Base-by-base conservation (phyloP, 257 asterid genomes). In the Apocynum venetum region DNA sequence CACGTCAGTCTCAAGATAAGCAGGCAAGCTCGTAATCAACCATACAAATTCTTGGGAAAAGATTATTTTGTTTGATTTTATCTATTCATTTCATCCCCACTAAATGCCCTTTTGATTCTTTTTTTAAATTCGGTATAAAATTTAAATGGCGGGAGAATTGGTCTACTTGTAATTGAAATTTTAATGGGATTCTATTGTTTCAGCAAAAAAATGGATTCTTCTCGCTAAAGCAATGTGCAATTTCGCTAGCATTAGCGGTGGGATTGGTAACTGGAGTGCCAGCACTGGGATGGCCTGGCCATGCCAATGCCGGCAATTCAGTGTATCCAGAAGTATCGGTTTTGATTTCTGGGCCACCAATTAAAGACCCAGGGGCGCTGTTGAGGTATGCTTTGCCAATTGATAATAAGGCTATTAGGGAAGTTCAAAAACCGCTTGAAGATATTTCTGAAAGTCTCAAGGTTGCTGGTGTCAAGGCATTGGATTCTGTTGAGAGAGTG, bases 381-480 rank as follows among this genome's bases (percentile, higher is more conserved):
- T 85, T 96, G 85, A 93, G 99, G 78, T 82, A 96, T 72, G 98
- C 97, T 44, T 87, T 96, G 86, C 99, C 99, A 51, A 93, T 96
- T 48, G 85, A 96, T 72, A 96, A 93, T 79, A 96, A 93, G 85
- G 97, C 99, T 4, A 91, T 96, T 78, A 84, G 99, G 83, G 97
- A 91, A 76, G 99, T 96, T 77, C 99, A 96, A 79, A 96, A 90
- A 88, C 99, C 99, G 5, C 97, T 96, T 14, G 99, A 96, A 83
- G 98, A 96, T 85, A 93, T 96, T 73, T 89, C 97, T 0, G 99
- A 93, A 0, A 96, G 99, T 85, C 92, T 96, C 19, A 96, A 91
- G 83, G 70, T 91, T 87, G 85, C 97, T 55, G 97, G 99, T 56
- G 83, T 81, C 64, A 96, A 87, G 78, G 97, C 97, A 11, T 91